phyloP scores from a whole-genome alignment of 2,329 filamentous ascomycete species.

The Cladosporium velox region DNA sequence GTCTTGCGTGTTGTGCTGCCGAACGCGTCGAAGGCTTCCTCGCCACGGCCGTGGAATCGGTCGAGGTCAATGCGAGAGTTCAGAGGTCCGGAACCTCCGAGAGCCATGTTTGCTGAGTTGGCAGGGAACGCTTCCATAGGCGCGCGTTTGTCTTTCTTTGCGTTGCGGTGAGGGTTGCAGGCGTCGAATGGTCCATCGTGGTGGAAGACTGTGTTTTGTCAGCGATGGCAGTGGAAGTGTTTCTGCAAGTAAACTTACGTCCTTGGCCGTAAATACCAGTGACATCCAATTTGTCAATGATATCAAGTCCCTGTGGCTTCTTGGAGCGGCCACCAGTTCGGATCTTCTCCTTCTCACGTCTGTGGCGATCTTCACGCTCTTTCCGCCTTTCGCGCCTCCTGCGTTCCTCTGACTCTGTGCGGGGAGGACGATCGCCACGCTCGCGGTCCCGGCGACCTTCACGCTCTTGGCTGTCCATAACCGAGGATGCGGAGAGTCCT shows the following conservation, averaged over 20 bases:
- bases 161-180: conserved; percentile 90
- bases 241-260: conserved; percentile 58
- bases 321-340: conserved; percentile 38
- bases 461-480: conserved; percentile 61
- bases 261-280: conserved; percentile 94
- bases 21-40: conserved; percentile 87
- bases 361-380: conserved; percentile 57
- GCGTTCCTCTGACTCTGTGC: conserved; percentile 52
- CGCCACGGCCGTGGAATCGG: conserved; percentile 79
- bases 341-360: conserved; percentile 43
- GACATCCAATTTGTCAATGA: conserved; percentile 95
- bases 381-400: conserved; percentile 48
- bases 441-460: conserved; percentile 57
- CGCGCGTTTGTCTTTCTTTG: conserved; percentile 75
- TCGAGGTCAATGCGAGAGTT: conserved; percentile 81
- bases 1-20: conserved; percentile 48
- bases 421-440: conserved; percentile 28
- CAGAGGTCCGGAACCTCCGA: conserved; percentile 84
- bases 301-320: conserved; percentile 64
- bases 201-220: conserved; percentile 69
- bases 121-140: conserved; percentile 97
- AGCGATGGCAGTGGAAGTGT: neutral
- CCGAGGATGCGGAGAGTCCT: conserved; percentile 78
- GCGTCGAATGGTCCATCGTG: conserved; percentile 98
- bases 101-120: conserved; percentile 85